These are phyloP conservation scores for Zymoseptoria brevis DNA, from an alignment of 2,329 filamentous ascomycete species.

Conservation along the genomic window DNA sequence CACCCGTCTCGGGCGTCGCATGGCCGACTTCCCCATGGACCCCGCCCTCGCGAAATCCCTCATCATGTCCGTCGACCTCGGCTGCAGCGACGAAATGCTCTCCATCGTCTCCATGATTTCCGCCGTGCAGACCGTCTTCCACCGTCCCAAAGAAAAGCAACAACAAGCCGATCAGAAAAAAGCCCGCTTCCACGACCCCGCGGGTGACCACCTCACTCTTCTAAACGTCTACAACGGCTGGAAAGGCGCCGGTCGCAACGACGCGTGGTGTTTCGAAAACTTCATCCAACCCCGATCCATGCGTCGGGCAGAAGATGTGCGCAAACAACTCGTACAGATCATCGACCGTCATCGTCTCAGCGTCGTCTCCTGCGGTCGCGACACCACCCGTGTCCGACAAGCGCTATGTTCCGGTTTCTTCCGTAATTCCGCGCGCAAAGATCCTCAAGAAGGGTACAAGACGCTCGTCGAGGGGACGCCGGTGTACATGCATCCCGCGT, in stretches of 20 bases:
- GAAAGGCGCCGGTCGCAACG: constrained; percentile 71
- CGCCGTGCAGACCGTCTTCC: constrained; percentile 78
- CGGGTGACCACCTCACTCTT: constrained; percentile 92
- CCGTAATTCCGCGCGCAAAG: constrained; percentile 97
- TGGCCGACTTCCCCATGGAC: constrained; percentile 92
- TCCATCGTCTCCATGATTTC: constrained; percentile 91
- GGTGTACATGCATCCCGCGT: constrained; percentile 88
- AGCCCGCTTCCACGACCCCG: constrained; percentile 78
- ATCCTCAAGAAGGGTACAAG: constrained; percentile 82
- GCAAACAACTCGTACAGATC: constrained; percentile 82
- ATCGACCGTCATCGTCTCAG: constrained; percentile 91
- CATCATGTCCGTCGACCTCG: constrained; percentile 94
- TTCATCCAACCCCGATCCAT: constrained; percentile 85
- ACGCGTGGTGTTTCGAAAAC: constrained; percentile 95
- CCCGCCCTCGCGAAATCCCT: constrained; percentile 94
- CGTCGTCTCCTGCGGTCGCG: constrained; percentile 52
- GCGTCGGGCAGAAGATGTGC: constrained; percentile 88
- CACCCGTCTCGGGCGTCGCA: constrained; percentile 73
- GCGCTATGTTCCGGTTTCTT: constrained; percentile 94
- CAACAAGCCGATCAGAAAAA: constrained; percentile 98
- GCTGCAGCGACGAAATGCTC: constrained; percentile 96
- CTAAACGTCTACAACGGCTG: constrained; percentile 98
- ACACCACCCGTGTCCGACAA: constrained; percentile 84
- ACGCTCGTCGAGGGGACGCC: constrained; percentile 96
- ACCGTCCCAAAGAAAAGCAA: constrained; percentile 74